Conservation (phyloP, 495 filamentous ascomycete genomes). For the Hapsidospora chrysogenum region DNA sequence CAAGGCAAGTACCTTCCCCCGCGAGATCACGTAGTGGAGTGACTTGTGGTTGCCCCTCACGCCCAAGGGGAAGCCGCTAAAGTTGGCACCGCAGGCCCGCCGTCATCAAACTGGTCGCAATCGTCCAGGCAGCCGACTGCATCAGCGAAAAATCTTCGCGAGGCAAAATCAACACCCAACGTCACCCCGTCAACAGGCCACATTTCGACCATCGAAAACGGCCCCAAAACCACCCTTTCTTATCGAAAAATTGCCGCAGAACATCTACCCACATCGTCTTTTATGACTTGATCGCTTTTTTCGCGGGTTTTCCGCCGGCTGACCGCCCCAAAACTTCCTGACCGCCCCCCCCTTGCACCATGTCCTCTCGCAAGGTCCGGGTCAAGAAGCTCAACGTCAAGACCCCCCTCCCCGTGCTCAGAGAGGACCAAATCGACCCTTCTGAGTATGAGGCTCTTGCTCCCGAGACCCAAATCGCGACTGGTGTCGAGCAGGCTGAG, state of each 20-base stretch:
- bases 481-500: slow-evolving; percentile 90
- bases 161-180: slow-evolving; percentile 30
- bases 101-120: slow-evolving; percentile 1
- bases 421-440: slow-evolving; percentile 82
- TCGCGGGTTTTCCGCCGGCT: slow-evolving; percentile 29
- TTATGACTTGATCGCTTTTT: slow-evolving; percentile 28
- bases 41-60: no score
- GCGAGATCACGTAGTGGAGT: slow-evolving; percentile 3
- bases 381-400: slow-evolving; percentile 86
- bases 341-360: slow-evolving; percentile 32
- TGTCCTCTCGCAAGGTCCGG: slow-evolving; percentile 57
- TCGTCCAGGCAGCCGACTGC: slow-evolving; percentile 4
- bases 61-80: no score
- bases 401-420: slow-evolving; percentile 66
- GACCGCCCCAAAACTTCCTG: slow-evolving; percentile 20
- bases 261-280: slow-evolving; percentile 36
- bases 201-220: slow-evolving; percentile 43
- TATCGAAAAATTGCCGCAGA: slow-evolving; percentile 40
- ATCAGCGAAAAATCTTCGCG: slow-evolving; percentile 27
- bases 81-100: slow-evolving; percentile 7
- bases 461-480: slow-evolving; percentile 59
- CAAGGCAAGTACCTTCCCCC: background rate
- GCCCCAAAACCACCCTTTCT: slow-evolving; percentile 26
- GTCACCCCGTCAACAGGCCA: slow-evolving; percentile 45
- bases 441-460: slow-evolving; percentile 37